Percentiles rank a stretch among this genome's conserved stretches.
Evolutionary conservation across 331 rosid species (phyloP).

Genomic region (Acacia pycnantha): DNA sequence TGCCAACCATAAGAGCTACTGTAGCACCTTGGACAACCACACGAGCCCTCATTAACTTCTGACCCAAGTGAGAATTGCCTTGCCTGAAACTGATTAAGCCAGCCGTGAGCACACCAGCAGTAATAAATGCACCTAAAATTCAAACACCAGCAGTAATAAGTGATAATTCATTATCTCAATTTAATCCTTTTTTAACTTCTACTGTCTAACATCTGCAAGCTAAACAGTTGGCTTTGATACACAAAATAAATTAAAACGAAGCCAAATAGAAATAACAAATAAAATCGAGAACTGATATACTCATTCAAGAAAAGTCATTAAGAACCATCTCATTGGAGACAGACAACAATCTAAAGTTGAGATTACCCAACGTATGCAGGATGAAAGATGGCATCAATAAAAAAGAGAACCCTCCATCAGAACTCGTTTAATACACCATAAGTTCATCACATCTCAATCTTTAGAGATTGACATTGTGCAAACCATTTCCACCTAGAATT

Average conservation of each 20-base stretch:
- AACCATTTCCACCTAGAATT: neutral
- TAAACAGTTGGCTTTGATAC: neutral
- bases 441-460: slow-evolving; percentile 10
- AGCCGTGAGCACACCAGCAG: slow-evolving; percentile 94
- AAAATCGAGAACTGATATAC: neutral
- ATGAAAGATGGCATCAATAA: neutral
- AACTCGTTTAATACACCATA: neutral
- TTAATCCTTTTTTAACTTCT: neutral
- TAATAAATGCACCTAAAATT: slow-evolving; percentile 74
- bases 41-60: slow-evolving; percentile 95
- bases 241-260: neutral
- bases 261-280: neutral
- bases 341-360: neutral
- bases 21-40: slow-evolving; percentile 94
- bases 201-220: neutral
- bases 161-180: neutral
- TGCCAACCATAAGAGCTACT: slow-evolving; percentile 97
- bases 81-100: slow-evolving; percentile 85
- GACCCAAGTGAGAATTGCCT: slow-evolving; percentile 92
- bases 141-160: neutral
- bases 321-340: slow-evolving; percentile 7
- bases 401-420: slow-evolving; percentile 7
- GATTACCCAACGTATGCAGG: slow-evolving; percentile 6
- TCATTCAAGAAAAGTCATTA: neutral
- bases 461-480: neutral